Base-by-base conservation (phyloP, 148 eudicot species). In the Spergularia bocconei region DNA sequence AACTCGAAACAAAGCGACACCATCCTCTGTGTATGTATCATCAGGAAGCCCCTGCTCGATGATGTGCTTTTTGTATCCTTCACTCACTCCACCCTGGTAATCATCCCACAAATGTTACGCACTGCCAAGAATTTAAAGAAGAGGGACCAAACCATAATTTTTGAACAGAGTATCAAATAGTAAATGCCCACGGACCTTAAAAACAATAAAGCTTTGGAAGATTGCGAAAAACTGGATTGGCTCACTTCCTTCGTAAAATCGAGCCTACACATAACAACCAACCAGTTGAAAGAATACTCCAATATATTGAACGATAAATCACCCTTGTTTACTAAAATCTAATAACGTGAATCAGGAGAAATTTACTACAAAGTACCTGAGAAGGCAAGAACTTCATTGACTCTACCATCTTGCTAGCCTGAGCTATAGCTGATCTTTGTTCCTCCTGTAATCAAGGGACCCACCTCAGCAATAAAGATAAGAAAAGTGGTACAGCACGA, bases 181-280 rank as follows among this genome's bases (percentile, higher is more conserved):
- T 58, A 73, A 57, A 48, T 6, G 59, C n/a, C 47, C 13, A 77
- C 77, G 77, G 64, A 89, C 99, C 96, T 95, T 90, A 78, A 92
- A 88, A 78, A 89, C 88, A 70, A 92, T 85, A 77, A 96, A 96
- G 82, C 95, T 89, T 79, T 96, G 99, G 64, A 96, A 92, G 81
- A 96, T 89, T 57, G 90, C 90, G 77, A 91, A 91, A 81, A 96
- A 92, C 77, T 82, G 97, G 80, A 89, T 82, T 2, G 99, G 93
- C 83, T 96, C 99, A 77, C 82, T 83, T 79, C 94, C 99, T 82
- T 92, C 99, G 44, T 82, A 86, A 72, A 88, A 83, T 47, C 97
- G 95, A 69, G 94, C 88, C 99, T 96, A 74, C 47, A 85, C 51
- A 74, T 69, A 57, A 74, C 11, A n/a, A 74, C 29, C 74, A 77